Evolutionary conservation across 768 basidiomycete genomes (phyloP).

Genomic region (Gyrodon lividus): DNA sequence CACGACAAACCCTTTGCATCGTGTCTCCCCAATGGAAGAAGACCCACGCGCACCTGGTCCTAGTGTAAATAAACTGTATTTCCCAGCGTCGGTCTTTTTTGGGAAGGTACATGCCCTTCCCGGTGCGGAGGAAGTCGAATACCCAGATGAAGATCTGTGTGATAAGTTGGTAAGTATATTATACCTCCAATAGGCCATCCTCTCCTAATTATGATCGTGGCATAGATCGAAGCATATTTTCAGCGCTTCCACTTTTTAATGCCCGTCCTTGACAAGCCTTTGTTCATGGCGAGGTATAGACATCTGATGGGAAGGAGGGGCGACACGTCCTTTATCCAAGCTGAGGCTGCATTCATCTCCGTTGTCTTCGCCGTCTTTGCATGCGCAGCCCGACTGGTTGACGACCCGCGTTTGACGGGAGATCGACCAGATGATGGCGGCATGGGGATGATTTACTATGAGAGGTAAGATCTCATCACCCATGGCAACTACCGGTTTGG

Average conservation of each 20-base stretch:
- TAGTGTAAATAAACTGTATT: slow-evolving; percentile 82
- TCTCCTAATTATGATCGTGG: slow-evolving; percentile 23
- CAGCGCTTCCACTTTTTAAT: slow-evolving; percentile 82
- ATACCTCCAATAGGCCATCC: slow-evolving; percentile 12
- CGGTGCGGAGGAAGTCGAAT: slow-evolving; percentile 83
- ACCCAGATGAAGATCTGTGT: slow-evolving; percentile 78
- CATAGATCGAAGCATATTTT: slow-evolving; percentile 85
- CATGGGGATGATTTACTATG: slow-evolving; percentile 88
- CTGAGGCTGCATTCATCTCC: slow-evolving; percentile 74
- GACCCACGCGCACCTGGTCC: slow-evolving; percentile 77
- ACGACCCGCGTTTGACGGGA: slow-evolving; percentile 64
- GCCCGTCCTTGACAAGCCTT: slow-evolving; percentile 84
- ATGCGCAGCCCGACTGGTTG: slow-evolving; percentile 77
- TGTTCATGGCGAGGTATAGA: slow-evolving; percentile 71
- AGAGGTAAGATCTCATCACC: slow-evolving; percentile 54
- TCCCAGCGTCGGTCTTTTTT: slow-evolving; percentile 84
- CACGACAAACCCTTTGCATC: slow-evolving; percentile 70
- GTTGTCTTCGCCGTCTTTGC: slow-evolving; percentile 89
- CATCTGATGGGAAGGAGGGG: slow-evolving; percentile 69
- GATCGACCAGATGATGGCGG: slow-evolving; percentile 73
- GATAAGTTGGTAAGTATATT: slow-evolving; percentile 71
- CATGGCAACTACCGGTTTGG: not conserved
- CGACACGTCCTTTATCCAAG: slow-evolving; percentile 51
- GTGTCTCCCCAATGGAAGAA: slow-evolving; percentile 81
- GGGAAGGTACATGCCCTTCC: slow-evolving; percentile 83